A percentile compares a stretch with the other conserved stretches of the same genome.
These are phyloP conservation scores for Wickerhamomyces sp. DNA, from an alignment of 1,139 yeast genomes.

Conservation along the genomic window DNA sequence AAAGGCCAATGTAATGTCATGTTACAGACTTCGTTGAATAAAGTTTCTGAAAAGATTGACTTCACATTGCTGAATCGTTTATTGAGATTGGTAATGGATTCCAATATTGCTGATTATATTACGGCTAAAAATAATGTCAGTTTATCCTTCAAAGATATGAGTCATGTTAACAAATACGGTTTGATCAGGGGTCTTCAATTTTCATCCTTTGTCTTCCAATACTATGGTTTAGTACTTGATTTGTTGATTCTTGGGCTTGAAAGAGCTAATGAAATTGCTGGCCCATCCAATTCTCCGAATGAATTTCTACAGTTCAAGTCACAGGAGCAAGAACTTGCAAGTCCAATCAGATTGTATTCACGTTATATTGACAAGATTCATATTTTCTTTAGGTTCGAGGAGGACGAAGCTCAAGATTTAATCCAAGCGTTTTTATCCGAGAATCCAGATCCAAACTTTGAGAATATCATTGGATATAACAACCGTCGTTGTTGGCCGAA, in stretches of 20 bases:
- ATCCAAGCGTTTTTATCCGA: conserved; percentile 73
- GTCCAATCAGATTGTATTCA: conserved; percentile 77
- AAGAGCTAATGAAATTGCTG: conserved; percentile 85
- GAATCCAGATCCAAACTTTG: conserved; percentile 90
- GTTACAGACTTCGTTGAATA: conserved; percentile 67
- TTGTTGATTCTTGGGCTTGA: conserved; percentile 77
- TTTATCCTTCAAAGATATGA: conserved; percentile 90
- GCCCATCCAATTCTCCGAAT: conserved; percentile 67
- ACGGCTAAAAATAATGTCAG: conserved; percentile 87
- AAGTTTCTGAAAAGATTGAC: conserved; percentile 81
- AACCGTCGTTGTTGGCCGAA: conserved; percentile 94
- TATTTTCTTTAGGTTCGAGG: conserved; percentile 69
- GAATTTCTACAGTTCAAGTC: conserved; percentile 70
- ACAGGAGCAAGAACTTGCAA: conserved; percentile 50
- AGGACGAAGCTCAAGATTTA: conserved; percentile 69
- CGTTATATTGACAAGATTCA: conserved; percentile 82
- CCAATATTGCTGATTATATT: conserved; percentile 90
- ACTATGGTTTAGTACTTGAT: conserved; percentile 83
- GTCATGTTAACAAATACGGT: conserved; percentile 86
- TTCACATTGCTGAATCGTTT: conserved; percentile 80
- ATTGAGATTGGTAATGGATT: conserved; percentile 76
- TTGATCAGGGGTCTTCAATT: conserved; percentile 84
- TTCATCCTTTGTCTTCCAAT: conserved; percentile 85
- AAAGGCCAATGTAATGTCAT: conserved; percentile 81
- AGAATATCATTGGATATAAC: conserved; percentile 80